phyloP scores from a whole-genome alignment of 768 basidiomycete genomes.

The Boletus rufocinnamomeus region DNA sequence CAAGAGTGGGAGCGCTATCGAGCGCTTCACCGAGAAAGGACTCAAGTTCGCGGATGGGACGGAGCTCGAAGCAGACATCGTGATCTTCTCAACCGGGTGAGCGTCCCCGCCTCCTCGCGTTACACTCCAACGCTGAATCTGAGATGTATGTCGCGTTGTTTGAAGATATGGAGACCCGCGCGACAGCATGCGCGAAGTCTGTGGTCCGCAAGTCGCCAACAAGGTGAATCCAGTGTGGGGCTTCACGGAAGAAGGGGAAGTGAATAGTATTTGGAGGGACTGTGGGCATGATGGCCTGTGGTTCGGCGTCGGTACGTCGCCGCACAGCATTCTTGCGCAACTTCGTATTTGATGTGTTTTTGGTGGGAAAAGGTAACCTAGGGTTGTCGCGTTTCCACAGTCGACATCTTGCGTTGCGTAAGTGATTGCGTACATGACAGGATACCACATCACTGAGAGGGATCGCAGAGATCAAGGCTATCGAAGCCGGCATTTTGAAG shows the following conservation, averaged over 20 bases:
- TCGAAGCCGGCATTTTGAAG: constrained; percentile 32
- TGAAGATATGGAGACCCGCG: constrained; percentile 49
- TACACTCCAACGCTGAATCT: background rate
- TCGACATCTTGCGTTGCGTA: constrained; percentile 33
- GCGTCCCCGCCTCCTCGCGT: background rate
- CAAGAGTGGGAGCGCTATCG: constrained; percentile 43
- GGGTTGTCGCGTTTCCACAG: constrained; percentile 32
- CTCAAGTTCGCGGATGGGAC: constrained; percentile 34
- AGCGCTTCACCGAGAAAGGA: constrained; percentile 34
- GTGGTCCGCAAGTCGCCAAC: constrained; percentile 47
- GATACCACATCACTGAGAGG: background rate
- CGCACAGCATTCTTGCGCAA: background rate
- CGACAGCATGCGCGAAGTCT: constrained; percentile 43
- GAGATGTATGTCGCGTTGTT: background rate
- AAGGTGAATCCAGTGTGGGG: constrained; percentile 61
- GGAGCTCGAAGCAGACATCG: constrained; percentile 34
- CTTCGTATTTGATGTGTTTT: background rate
- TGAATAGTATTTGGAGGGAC: constrained; percentile 41
- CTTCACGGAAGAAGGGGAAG: constrained; percentile 63
- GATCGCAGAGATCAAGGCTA: constrained; percentile 31
- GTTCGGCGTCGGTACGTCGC: constrained; percentile 31
- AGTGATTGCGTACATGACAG: constrained; percentile 11
- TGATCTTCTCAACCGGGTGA: constrained; percentile 37
- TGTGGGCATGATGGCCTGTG: constrained; percentile 40
- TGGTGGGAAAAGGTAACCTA: constrained; percentile 22